Conservation (phyloP, 768 basidiomycete species). For the Rhodotorula diobovata region DNA sequence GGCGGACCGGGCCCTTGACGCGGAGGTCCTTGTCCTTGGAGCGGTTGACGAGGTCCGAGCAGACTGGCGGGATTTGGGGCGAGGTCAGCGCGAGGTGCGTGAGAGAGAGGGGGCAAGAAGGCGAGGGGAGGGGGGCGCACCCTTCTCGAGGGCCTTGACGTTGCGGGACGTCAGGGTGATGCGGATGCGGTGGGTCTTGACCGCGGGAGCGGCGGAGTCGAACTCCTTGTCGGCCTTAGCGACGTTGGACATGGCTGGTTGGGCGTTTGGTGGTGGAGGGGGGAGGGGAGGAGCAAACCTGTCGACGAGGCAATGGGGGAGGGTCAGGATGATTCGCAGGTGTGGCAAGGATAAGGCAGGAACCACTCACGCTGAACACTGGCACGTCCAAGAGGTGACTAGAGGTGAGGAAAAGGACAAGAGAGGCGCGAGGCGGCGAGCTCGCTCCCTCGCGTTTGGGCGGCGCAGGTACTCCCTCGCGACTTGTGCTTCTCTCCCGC, state of each 20-base stretch:
- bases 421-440: neutral
- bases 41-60: slow-evolving; percentile 89
- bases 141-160: slow-evolving; percentile 97
- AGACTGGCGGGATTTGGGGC: slow-evolving; percentile 60
- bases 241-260: neutral
- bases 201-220: slow-evolving; percentile 66
- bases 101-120: neutral
- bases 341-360: neutral
- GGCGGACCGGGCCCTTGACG: slow-evolving; percentile 96
- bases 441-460: neutral
- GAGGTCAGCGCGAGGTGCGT: neutral
- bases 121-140: slow-evolving; percentile 51
- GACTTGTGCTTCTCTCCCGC: no score
- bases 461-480: no score
- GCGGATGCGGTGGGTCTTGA: slow-evolving; percentile 45
- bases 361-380: neutral
- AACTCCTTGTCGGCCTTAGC: slow-evolving; percentile 25
- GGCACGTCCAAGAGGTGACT: slow-evolving; percentile 4
- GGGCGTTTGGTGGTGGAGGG: neutral
- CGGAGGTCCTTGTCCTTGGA: slow-evolving; percentile 99
- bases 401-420: neutral
- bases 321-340: neutral
- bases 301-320: neutral
- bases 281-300: neutral
- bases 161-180: slow-evolving; percentile 98